Percentiles rank a stretch among this genome's conserved stretches.
Conservation (phyloP, 768 basidiomycete genomes). For the Calocera cornea region DNA sequence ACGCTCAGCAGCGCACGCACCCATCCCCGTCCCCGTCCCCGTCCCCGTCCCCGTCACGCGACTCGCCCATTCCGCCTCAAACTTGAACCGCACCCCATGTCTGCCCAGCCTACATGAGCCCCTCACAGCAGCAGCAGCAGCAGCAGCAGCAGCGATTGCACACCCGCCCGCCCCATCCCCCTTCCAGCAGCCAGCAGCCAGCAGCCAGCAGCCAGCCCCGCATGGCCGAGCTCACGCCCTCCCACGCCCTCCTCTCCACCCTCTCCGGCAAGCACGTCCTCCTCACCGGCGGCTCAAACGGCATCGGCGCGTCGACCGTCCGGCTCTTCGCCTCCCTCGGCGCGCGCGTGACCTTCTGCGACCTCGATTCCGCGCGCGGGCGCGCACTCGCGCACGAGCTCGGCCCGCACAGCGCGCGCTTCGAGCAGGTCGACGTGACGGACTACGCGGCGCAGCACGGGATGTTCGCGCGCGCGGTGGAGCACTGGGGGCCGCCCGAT, state of each 20-base stretch:
- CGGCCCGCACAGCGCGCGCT: not conserved
- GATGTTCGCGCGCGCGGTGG: not conserved
- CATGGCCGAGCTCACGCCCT: not conserved
- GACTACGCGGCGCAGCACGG: not conserved
- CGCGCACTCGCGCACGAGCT: not conserved
- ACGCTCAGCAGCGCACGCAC: too few species aligned
- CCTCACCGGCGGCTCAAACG: not conserved
- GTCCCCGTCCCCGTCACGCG: too few species aligned
- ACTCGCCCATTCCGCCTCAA: too few species aligned
- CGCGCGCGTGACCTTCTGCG: not conserved
- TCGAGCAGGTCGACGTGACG: not conserved
- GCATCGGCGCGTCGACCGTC: not conserved
- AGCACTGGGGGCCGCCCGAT: not conserved
- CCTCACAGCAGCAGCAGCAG: too few species aligned
- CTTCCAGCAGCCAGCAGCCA: too few species aligned
- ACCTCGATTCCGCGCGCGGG: not conserved
- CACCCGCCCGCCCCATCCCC: too few species aligned
- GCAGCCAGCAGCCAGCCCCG: too few species aligned
- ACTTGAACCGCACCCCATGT: too few species aligned
- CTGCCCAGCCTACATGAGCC: too few species aligned
- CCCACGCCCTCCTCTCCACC: not conserved
- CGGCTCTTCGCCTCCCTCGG: not conserved
- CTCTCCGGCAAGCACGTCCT: not conserved
- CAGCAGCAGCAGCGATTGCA: too few species aligned
- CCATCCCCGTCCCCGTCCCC: too few species aligned